Percentiles rank a stretch among this genome's conserved stretches.
These are phyloP conservation scores for Dryadomyces quercus-mongolicae DNA, from an alignment of 2,329 filamentous ascomycete genomes.

Conservation along the genomic window DNA sequence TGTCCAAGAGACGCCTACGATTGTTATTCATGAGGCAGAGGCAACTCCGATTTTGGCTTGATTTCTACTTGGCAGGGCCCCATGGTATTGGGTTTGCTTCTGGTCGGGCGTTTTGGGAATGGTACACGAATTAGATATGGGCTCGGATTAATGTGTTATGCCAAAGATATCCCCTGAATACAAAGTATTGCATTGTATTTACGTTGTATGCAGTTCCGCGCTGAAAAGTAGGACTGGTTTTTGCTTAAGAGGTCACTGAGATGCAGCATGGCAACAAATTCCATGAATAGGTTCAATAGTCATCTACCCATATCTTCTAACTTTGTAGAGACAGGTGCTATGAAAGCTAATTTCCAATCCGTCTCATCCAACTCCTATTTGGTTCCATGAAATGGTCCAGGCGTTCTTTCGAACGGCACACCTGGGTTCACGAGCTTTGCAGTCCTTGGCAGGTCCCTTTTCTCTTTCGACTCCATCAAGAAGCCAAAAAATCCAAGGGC, in stretches of 20 bases:
- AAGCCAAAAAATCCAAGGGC: background rate
- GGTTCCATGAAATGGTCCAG: slow-evolving; percentile 20
- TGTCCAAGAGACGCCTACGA: background rate
- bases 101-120: too few species aligned
- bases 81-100: too few species aligned
- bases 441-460: slow-evolving; percentile 7
- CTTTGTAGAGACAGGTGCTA: slow-evolving; percentile 4
- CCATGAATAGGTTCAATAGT: slow-evolving; percentile 39
- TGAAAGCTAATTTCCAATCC: background rate
- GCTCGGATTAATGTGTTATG: too few species aligned
- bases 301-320: slow-evolving; percentile 27
- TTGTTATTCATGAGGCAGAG: background rate
- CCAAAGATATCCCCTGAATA: too few species aligned
- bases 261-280: background rate
- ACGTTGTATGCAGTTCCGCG: too few species aligned
- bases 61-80: too few species aligned
- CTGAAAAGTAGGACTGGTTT: too few species aligned
- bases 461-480: background rate
- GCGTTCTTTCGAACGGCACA: slow-evolving; percentile 4
- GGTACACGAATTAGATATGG: too few species aligned
- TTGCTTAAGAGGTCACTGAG: too few species aligned
- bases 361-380: slow-evolving; percentile 7
- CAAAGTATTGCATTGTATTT: background rate
- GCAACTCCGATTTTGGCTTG: background rate
- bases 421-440: slow-evolving; percentile 5